These are phyloP conservation scores for Euphorbia peplus DNA, from an alignment of 345 rosid species.

Conservation along the genomic window DNA sequence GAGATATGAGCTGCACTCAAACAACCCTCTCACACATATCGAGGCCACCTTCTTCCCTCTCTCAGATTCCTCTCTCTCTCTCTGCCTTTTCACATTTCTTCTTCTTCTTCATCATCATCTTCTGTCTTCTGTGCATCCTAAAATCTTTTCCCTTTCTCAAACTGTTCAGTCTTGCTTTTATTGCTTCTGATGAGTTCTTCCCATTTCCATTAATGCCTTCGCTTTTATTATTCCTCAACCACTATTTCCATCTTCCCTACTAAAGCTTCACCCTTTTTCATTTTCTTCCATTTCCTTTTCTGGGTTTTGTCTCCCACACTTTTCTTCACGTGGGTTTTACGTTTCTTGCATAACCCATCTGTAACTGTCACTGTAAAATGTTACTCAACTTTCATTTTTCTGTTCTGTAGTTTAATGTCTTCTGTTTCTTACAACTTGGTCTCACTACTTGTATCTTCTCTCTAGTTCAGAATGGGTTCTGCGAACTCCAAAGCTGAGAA, in stretches of 20 bases:
- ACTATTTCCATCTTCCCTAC: background rate
- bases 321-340: slow-evolving; percentile 1
- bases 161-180: background rate
- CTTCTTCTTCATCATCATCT: slow-evolving; percentile 1
- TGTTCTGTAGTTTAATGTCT: background rate
- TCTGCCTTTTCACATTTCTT: background rate
- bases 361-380: background rate
- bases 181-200: slow-evolving; percentile 4
- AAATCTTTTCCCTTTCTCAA: background rate
- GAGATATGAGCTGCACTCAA: background rate
- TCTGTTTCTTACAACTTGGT: slow-evolving; percentile 33
- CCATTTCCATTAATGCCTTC: slow-evolving; percentile 13
- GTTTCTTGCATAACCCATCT: background rate
- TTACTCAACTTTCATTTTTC: background rate
- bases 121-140: background rate
- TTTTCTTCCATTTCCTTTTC: slow-evolving; percentile 3
- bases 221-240: slow-evolving; percentile 13
- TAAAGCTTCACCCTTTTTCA: background rate
- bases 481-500: slow-evolving; percentile 59
- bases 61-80: slow-evolving; percentile 21
- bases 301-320: slow-evolving; percentile 11
- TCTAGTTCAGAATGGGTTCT: slow-evolving; percentile 67
- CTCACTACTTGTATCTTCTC: slow-evolving; percentile 16
- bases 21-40: slow-evolving; percentile 24
- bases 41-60: slow-evolving; percentile 27